Conservation (phyloP, 768 basidiomycete genomes). For the Phaffia tasmanica region DNA sequence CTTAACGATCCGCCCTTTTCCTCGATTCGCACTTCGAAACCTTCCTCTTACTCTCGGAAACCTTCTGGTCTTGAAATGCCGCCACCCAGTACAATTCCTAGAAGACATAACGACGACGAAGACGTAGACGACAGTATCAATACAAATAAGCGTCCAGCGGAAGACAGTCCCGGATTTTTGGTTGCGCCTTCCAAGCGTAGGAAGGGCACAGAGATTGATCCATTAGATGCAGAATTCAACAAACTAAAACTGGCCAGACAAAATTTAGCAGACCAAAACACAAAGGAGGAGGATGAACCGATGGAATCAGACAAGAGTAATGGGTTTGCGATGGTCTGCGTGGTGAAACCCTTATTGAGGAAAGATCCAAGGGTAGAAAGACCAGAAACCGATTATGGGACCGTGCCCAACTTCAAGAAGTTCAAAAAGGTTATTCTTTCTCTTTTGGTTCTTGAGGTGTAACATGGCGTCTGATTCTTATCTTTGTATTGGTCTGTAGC, state of each 20-base stretch:
- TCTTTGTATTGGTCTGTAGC: background rate
- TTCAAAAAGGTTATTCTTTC: slow-evolving; percentile 11
- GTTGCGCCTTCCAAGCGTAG: slow-evolving; percentile 15
- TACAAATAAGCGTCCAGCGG: no score
- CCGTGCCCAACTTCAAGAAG: slow-evolving; percentile 11
- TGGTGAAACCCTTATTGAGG: slow-evolving; percentile 2
- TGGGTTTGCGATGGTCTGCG: background rate
- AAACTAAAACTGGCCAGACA: slow-evolving; percentile 17
- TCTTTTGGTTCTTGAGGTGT: background rate
- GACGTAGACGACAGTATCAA: no score
- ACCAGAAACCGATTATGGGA: background rate
- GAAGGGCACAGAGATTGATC: slow-evolving; percentile 9
- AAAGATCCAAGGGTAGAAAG: background rate
- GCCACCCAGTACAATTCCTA: no score
- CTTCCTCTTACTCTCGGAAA: no score
- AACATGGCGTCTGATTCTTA: no score
- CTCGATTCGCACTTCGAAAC: no score
- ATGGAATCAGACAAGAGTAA: background rate
- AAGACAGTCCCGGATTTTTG: slow-evolving; percentile 3
- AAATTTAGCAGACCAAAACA: background rate
- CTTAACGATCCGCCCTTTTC: no score
- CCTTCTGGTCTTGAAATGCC: no score
- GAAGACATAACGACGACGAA: no score
- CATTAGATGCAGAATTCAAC: slow-evolving; percentile 22
- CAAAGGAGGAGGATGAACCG: background rate